Percentiles rank a stretch among this genome's conserved stretches.
Conservation (phyloP, 495 filamentous ascomycete species). For the Neurospora sp. region DNA sequence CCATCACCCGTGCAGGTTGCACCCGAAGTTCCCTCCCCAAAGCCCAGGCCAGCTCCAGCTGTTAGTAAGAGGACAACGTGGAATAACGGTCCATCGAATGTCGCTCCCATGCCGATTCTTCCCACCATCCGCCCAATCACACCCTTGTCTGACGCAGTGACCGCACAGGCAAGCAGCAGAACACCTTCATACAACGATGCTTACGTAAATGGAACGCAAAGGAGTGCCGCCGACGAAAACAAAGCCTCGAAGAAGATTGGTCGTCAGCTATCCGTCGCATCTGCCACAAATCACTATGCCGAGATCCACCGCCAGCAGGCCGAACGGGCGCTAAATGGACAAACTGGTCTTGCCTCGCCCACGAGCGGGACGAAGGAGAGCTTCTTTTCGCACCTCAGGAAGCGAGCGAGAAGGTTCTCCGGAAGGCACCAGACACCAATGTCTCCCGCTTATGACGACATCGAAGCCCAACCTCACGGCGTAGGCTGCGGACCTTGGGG, state of each 20-base stretch:
- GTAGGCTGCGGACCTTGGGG: conserved; percentile 77
- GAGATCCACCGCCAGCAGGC: conserved; percentile 86
- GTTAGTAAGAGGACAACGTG: conserved; percentile 74
- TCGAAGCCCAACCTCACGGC: conserved; percentile 58
- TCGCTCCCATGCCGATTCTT: conserved; percentile 93
- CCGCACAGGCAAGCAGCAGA: conserved; percentile 63
- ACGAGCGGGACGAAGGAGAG: conserved; percentile 72
- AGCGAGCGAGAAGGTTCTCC: conserved; percentile 85
- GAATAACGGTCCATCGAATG: conserved; percentile 68
- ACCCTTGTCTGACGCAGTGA: conserved; percentile 82
- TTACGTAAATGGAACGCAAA: conserved; percentile 20
- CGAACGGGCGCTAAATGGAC: conserved; percentile 82
- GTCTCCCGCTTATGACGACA: conserved; percentile 66
- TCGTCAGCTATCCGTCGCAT: conserved; percentile 89
- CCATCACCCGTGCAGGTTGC: conserved; percentile 50
- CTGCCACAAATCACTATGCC: conserved; percentile 78
- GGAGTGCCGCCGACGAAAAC: conserved; percentile 39
- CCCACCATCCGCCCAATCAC: conserved; percentile 94
- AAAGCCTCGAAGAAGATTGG: conserved; percentile 87
- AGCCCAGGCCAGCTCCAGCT: conserved; percentile 49
- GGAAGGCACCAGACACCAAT: conserved; percentile 73
- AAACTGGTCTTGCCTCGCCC: conserved; percentile 52
- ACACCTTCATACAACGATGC: conserved; percentile 40
- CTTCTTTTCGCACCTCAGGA: conserved; percentile 95
- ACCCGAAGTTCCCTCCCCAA: conserved; percentile 39